Evolutionary conservation across 1,284 basidiomycete species (phyloP).

Genomic region (Moesziomyces globuligerus): DNA sequence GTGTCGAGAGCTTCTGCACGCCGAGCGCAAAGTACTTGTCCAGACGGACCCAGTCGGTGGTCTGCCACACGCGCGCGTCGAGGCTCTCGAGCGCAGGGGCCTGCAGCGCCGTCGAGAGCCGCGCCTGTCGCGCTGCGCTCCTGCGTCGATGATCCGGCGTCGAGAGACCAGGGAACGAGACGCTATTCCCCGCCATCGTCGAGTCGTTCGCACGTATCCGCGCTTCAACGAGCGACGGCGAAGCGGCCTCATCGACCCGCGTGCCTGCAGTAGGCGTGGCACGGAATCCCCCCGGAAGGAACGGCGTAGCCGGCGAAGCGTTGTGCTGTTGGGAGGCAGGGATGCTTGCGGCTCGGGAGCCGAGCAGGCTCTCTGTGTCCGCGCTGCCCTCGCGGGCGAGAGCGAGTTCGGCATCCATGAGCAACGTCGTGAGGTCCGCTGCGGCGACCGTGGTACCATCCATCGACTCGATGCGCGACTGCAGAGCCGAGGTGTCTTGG

Average conservation of each 20-base stretch:
- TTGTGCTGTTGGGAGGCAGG: neutral
- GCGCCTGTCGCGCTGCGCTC: constrained; percentile 8
- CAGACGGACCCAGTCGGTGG: constrained; percentile 32
- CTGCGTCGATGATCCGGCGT: constrained; percentile 9
- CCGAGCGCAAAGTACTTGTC: constrained; percentile 40
- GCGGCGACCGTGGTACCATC: neutral
- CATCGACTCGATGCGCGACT: neutral
- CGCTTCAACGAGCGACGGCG: constrained; percentile 5
- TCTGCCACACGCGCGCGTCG: constrained; percentile 25
- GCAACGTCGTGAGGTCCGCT: constrained; percentile 30
- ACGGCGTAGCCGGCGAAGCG: constrained; percentile 32
- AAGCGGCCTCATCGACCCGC: neutral
- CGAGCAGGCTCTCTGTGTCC: constrained; percentile 24
- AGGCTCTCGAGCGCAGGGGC: constrained; percentile 10
- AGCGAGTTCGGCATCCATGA: constrained; percentile 42
- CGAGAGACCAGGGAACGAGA: constrained; percentile 13
- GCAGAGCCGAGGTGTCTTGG: constrained; percentile 11
- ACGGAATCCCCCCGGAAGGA: constrained; percentile 42
- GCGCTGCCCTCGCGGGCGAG: constrained; percentile 30
- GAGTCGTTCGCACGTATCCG: constrained; percentile 2
- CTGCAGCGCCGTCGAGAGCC: constrained; percentile 11
- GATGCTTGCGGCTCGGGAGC: constrained; percentile 23
- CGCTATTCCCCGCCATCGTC: constrained; percentile 2
- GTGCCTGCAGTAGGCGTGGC: constrained; percentile 15
- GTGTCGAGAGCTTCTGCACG: constrained; percentile 18